Conservation (phyloP, 1,284 basidiomycete species). For the Ganoderma sp. region DNA sequence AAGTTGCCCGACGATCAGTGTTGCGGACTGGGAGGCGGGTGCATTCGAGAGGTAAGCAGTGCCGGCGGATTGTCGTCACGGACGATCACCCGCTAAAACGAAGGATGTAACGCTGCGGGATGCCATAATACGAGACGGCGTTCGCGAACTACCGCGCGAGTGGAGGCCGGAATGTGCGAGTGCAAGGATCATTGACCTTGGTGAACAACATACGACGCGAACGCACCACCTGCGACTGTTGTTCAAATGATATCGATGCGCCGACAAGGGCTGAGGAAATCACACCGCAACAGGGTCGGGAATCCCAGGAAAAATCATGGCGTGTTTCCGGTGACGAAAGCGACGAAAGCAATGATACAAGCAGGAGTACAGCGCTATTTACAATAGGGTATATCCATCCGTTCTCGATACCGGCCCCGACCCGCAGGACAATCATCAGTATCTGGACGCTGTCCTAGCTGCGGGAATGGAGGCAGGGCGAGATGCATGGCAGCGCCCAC, state of each 20-base stretch:
- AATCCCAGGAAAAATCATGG: not conserved
- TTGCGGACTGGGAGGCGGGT: not conserved
- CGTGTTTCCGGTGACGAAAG: constrained; percentile 3
- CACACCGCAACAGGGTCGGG: not conserved
- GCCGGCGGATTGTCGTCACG: not conserved
- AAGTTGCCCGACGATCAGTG: not conserved
- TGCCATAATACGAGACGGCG: not conserved
- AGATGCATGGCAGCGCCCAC: constrained; percentile 13
- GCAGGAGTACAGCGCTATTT: constrained; percentile 13
- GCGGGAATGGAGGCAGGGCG: not conserved
- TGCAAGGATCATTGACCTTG: not conserved
- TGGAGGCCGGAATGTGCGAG: not conserved
- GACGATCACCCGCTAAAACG: not conserved
- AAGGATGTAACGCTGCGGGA: not conserved
- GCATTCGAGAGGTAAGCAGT: not conserved
- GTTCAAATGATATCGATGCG: not conserved
- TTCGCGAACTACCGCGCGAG: not conserved
- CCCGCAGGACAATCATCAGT: constrained; percentile 13
- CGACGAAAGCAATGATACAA: constrained; percentile 8
- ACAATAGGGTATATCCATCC: not conserved
- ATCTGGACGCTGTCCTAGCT: constrained; percentile 7
- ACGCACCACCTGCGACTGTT: not conserved
- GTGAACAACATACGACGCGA: not conserved
- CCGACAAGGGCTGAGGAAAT: not conserved
- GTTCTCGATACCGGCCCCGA: constrained; percentile 18